Percentiles rank a stretch among this genome's conserved stretches.
These are phyloP conservation scores for Candida neerlandica DNA, from an alignment of 1,139 yeast species.

Conservation along the genomic window DNA sequence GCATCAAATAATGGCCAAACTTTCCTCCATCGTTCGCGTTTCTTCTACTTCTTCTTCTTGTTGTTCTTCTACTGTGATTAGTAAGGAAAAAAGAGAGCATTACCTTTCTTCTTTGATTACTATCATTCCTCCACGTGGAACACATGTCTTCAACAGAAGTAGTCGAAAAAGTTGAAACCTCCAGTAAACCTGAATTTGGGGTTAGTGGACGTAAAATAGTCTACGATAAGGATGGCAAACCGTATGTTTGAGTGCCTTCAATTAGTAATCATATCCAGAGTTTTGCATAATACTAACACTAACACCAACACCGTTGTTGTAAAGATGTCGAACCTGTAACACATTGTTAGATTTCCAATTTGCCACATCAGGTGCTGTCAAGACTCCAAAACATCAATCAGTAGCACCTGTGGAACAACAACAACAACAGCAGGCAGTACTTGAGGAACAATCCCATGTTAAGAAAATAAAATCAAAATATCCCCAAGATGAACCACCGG, in stretches of 20 bases:
- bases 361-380: constrained; percentile 42
- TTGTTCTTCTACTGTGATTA: neutral
- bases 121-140: neutral
- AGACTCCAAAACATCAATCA: constrained; percentile 7
- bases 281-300: constrained; percentile 16
- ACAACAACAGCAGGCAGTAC: constrained; percentile 7
- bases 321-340: constrained; percentile 83
- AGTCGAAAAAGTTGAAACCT: constrained; percentile 2
- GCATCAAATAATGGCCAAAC: neutral
- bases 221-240: constrained; percentile 87
- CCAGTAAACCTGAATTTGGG: constrained; percentile 46
- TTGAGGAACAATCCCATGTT: constrained; percentile 10
- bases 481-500: constrained; percentile 76
- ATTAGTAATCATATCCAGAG: too few species aligned
- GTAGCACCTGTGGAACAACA: neutral
- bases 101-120: neutral
- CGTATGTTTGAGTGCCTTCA: constrained; percentile 49
- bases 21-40: neutral
- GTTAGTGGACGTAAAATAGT: constrained; percentile 69
- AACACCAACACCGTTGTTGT: constrained; percentile 16
- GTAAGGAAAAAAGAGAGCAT: neutral
- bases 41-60: neutral
- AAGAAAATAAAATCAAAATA: constrained; percentile 18
- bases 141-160: constrained; percentile 3
- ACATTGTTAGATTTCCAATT: constrained; percentile 72